Percentiles rank a stretch among this genome's conserved stretches.
Conservation (phyloP, 2,329 filamentous ascomycete species). For the Aspergillus sp. region DNA sequence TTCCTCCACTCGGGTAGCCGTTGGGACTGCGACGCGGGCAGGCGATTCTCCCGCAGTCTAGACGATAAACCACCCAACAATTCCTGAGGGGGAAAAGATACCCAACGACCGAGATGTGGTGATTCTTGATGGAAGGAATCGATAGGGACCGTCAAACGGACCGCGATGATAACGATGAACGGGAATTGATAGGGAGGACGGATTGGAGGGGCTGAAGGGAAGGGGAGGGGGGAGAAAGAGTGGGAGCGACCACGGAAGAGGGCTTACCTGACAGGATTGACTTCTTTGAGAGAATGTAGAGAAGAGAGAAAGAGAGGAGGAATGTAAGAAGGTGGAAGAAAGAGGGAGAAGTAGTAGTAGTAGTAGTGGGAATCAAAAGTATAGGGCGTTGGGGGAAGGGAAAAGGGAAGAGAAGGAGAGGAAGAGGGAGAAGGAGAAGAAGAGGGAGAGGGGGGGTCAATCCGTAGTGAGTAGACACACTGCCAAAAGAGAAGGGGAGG, state of each 20-base stretch:
- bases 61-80: constrained; percentile 11
- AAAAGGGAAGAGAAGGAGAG: constrained; percentile 14
- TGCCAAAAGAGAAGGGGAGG: constrained; percentile 11
- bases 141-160: background rate
- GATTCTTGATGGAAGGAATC: background rate
- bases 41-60: constrained; percentile 15
- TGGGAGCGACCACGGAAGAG: constrained; percentile 13
- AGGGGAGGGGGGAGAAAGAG: constrained; percentile 8
- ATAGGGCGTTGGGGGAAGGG: constrained; percentile 3
- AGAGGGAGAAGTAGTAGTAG: constrained; percentile 13
- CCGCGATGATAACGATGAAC: constrained; percentile 6
- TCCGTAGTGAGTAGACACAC: background rate
- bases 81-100: constrained; percentile 1
- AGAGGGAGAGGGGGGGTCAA: constrained; percentile 17
- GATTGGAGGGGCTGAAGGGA: constrained; percentile 1
- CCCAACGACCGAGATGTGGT: background rate
- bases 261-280: constrained; percentile 26
- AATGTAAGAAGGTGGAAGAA: constrained; percentile 15
- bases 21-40: constrained; percentile 14
- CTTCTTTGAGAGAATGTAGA: constrained; percentile 4
- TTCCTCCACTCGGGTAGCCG: constrained; percentile 16
- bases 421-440: constrained; percentile 15
- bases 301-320: constrained; percentile 13
- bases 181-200: constrained; percentile 3
- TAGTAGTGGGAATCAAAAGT: constrained; percentile 15